phyloP scores from a whole-genome alignment of 129 eudicot species.

The Flaveria ramosissima region DNA sequence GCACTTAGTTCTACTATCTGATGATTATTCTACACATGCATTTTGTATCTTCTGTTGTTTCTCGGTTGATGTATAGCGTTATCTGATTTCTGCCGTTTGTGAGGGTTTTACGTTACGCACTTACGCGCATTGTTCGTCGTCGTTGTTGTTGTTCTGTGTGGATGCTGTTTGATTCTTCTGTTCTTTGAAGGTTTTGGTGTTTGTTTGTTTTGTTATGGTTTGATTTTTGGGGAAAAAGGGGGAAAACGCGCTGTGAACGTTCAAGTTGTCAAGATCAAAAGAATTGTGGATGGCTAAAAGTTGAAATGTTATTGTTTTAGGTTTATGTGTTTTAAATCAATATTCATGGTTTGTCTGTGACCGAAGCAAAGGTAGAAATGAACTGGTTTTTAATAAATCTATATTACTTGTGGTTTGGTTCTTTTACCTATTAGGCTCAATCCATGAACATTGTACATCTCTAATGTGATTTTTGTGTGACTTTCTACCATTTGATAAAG shows the following conservation, averaged over 20 bases:
- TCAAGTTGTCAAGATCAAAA: background rate
- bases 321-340: background rate
- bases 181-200: background rate
- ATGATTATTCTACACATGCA: too few species aligned
- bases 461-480: too few species aligned
- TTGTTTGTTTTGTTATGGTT: background rate
- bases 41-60: background rate
- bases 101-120: background rate
- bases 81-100: background rate
- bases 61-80: background rate
- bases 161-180: background rate
- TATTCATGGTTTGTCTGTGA: background rate
- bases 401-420: too few species aligned
- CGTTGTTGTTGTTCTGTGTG: background rate
- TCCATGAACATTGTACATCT: too few species aligned
- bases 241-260: background rate
- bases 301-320: background rate
- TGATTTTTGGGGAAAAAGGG: background rate
- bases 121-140: background rate
- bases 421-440: too few species aligned
- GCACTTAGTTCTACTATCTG: too few species aligned
- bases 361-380: background rate
- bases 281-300: background rate
- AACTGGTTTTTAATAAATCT: background rate
- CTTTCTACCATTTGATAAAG: too few species aligned